Evolutionary conservation across 1,284 basidiomycete genomes (phyloP), one percentile per base, ranked within the genome.

Genomic region (Coniferiporia weirii): DNA sequence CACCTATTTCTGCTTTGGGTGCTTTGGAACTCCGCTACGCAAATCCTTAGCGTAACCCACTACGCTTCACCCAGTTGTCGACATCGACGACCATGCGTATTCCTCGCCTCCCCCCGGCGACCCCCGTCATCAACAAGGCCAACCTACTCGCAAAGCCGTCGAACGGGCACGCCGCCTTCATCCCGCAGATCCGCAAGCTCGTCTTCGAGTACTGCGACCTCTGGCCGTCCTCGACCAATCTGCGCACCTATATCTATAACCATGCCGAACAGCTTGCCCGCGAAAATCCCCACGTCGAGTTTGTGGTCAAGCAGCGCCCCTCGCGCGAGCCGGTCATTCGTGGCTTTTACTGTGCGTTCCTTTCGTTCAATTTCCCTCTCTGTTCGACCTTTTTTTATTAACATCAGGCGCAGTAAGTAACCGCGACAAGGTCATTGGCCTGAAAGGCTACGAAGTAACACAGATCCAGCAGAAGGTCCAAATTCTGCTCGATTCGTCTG

Each of bases 171-270:
- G 69, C 73, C 35, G 73, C 81, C 1, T 92, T 87, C 70, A 74
- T 91, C 15, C 87, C 90, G 2, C 83, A 84, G 64, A 76, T 87
- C n/a, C 76, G 89, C 54, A 92, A 91, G 70, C 76, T 94, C 62
- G 89, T 94, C 60, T 83, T 94, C 69, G 89, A 92, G 72, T 93
- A 82, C 72, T 92, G 91, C 72, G 85, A 93, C 67, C 81, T 80
- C 61, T 90, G 86, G 82, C 82, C 87, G 0, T 87, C 89, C 6
- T 91, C 89, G 1, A 71, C 78, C 38, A 84, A 84, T 67, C 78
- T 88, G 4, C 83, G 91, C 65, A 79, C 76, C 12, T 93, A 81
- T 70, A 72, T 94, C 65, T 72, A 77, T 67, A 83, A 81, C 61
- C 76, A 85, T 63, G 73, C 89, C 59, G 79, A 85, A 68, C 65